Percentiles rank a stretch among this genome's conserved stretches.
These are phyloP conservation scores for Sarcomyxa edulis DNA, from an alignment of 768 basidiomycete genomes.

Conservation along the genomic window DNA sequence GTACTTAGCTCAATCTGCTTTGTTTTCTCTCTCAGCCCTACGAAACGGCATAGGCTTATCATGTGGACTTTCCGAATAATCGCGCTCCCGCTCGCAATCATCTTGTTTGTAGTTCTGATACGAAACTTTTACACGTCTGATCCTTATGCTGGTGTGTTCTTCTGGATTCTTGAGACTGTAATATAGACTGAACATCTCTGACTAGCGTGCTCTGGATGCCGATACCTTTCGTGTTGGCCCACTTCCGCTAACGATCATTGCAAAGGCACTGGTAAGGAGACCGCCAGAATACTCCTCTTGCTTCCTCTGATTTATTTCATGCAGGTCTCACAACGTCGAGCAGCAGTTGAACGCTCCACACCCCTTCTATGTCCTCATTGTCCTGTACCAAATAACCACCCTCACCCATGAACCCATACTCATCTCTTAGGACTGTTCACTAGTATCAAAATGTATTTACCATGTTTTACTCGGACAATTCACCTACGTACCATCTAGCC, in stretches of 20 bases:
- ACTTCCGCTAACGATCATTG: conserved; percentile 67
- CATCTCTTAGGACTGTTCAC: too few species aligned
- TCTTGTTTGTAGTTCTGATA: conserved; percentile 78
- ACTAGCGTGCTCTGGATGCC: conserved; percentile 79
- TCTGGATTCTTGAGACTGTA: conserved; percentile 5
- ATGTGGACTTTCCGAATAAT: conserved; percentile 70
- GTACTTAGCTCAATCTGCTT: too few species aligned
- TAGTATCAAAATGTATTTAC: background rate
- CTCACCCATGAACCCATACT: too few species aligned
- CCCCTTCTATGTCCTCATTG: too few species aligned
- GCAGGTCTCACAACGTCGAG: conserved; percentile 7
- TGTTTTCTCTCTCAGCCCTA: too few species aligned
- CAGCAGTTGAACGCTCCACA: too few species aligned
- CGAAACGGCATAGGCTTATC: conserved; percentile 65
- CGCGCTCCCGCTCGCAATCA: conserved; percentile 69
- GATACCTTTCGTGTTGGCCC: conserved; percentile 88
- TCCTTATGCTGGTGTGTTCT: conserved; percentile 69
- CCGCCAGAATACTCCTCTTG: background rate
- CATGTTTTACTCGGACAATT: background rate
- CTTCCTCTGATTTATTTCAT: background rate
- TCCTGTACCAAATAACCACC: too few species aligned
- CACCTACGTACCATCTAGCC: too few species aligned
- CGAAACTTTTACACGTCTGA: conserved; percentile 89
- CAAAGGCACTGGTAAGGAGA: conserved; percentile 37
- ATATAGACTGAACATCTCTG: conserved; percentile 3